A percentile compares a stretch with the other conserved stretches of the same genome.
Conservation (phyloP, 1,139 yeast species). For the Geotrichum carabidarum region DNA sequence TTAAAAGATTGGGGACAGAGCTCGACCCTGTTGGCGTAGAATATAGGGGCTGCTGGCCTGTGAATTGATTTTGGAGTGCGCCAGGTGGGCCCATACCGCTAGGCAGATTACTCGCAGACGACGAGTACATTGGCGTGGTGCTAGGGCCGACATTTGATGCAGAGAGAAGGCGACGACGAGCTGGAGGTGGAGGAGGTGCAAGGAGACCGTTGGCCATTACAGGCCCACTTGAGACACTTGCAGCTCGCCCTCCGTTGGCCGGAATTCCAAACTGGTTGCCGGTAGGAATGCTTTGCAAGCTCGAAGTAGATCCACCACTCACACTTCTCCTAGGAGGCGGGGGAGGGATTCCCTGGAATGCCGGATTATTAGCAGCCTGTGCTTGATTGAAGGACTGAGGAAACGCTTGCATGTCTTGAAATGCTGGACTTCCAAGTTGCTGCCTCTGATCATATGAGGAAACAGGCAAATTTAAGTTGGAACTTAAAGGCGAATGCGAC, state of each 20-base stretch:
- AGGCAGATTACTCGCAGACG: conserved; percentile 13
- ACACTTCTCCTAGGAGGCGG: conserved; percentile 15
- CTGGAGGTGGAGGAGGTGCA: conserved; percentile 18
- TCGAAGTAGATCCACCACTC: conserved; percentile 7
- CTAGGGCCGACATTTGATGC: neutral
- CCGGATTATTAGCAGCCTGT: neutral
- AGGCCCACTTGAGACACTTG: conserved; percentile 6
- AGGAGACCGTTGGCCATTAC: conserved; percentile 13
- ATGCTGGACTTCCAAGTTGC: neutral
- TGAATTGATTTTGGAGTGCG: conserved; percentile 8
- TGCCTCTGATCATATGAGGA: neutral
- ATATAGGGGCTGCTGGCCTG: conserved; percentile 12
- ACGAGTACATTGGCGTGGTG: conserved; percentile 3
- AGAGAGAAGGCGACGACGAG: conserved; percentile 8
- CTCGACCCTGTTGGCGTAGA: conserved; percentile 10
- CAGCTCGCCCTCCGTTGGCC: neutral
- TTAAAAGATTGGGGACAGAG: conserved; percentile 16
- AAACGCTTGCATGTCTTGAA: neutral
- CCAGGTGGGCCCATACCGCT: neutral
- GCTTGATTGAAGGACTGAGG: neutral
- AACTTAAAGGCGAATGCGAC: neutral
- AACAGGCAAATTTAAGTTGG: neutral
- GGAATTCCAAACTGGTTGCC: conserved; percentile 7
- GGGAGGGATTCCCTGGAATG: conserved; percentile 4
- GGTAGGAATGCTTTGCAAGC: neutral